Percentiles rank a stretch among this genome's conserved stretches.
Evolutionary conservation across 768 basidiomycete species (phyloP).

Genomic region (Trametes elegans): DNA sequence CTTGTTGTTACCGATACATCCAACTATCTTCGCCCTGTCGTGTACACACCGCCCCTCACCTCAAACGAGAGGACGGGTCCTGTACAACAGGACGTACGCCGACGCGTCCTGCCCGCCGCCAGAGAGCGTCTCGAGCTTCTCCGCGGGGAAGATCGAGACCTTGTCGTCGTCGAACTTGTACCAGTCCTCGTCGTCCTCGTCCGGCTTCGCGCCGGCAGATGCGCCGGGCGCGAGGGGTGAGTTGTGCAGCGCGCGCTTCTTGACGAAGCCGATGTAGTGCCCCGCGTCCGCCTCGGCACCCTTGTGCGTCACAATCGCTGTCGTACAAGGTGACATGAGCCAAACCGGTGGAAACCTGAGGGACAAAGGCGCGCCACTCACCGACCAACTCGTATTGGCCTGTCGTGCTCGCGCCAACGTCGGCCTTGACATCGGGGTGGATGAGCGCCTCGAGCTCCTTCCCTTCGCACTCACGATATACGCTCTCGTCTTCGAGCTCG

Average conservation of each 20-base stretch:
- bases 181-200: constrained; percentile 81
- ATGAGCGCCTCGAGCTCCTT: constrained; percentile 64
- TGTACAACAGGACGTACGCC: constrained; percentile 89
- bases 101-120: constrained; percentile 91
- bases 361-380: constrained; percentile 37
- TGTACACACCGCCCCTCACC: neutral
- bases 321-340: neutral
- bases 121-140: constrained; percentile 81
- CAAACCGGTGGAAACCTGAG: neutral
- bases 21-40: neutral
- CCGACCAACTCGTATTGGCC: constrained; percentile 92
- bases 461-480: constrained; percentile 62
- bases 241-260: constrained; percentile 65
- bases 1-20: neutral
- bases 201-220: constrained; percentile 10
- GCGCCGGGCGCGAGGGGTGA: neutral
- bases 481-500: constrained; percentile 64
- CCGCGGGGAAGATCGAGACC: constrained; percentile 80
- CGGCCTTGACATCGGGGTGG: constrained; percentile 57
- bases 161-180: constrained; percentile 98
- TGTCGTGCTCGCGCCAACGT: constrained; percentile 71
- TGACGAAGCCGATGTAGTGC: constrained; percentile 92
- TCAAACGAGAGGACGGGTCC: constrained; percentile 43
- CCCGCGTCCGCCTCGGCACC: constrained; percentile 93
- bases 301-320: constrained; percentile 96